These are phyloP conservation scores for Ceratocystis harringtonii DNA, from an alignment of 2,329 filamentous ascomycete species.

Conservation along the genomic window DNA sequence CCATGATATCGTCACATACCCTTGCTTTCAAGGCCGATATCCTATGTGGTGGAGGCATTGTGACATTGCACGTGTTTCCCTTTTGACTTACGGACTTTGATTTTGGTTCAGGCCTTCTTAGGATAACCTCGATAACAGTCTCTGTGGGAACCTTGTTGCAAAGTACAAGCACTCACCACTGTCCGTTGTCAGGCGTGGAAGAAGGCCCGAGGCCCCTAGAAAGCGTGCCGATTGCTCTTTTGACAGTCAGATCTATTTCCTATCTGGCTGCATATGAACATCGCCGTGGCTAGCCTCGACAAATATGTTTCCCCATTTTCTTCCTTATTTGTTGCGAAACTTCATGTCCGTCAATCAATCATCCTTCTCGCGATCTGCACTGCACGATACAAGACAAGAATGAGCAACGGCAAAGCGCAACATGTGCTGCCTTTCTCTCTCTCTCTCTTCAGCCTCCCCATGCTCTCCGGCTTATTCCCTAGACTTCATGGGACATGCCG, in stretches of 20 bases:
- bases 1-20: background rate
- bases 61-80: background rate
- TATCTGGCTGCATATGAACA: background rate
- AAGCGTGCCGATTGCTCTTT: slow-evolving; percentile 4
- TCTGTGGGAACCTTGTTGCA: slow-evolving; percentile 1
- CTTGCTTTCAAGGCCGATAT: background rate
- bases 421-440: background rate
- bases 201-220: slow-evolving; percentile 1
- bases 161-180: background rate
- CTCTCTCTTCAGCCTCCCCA: background rate
- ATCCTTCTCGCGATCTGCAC: background rate
- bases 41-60: background rate
- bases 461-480: background rate
- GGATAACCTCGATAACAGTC: background rate
- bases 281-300: background rate
- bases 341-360: background rate
- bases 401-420: background rate
- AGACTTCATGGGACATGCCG: background rate
- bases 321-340: background rate
- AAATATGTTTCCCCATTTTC: slow-evolving; percentile 1
- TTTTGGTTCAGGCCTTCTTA: background rate
- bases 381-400: slow-evolving; percentile 1
- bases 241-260: slow-evolving; percentile 6
- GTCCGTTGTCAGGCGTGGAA: slow-evolving; percentile 3
- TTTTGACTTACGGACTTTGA: background rate